Percentiles rank a stretch among this genome's conserved stretches.
phyloP scores from a whole-genome alignment of 2,329 filamentous ascomycete species.

The Sporothrix euskadiensis region DNA sequence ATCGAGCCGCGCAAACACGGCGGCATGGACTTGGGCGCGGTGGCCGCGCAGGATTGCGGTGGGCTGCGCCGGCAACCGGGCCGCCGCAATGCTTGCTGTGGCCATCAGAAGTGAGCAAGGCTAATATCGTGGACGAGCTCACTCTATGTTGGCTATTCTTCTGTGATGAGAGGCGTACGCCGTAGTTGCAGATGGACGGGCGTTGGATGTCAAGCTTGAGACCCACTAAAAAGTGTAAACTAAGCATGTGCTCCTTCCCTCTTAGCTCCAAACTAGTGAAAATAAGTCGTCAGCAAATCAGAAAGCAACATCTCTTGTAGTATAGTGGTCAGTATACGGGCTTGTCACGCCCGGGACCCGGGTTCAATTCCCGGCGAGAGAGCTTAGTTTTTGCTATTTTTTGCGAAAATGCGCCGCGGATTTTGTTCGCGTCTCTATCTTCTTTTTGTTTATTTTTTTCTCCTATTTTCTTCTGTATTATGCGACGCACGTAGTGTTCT shows the following conservation, averaged over 20 bases:
- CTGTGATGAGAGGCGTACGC: too few relatives aligned
- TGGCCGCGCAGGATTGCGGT: constrained; percentile 80
- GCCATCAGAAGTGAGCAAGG: neutral
- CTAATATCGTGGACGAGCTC: neutral
- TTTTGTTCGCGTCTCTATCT: neutral
- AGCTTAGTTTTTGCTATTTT: constrained; percentile 17
- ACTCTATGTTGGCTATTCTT: neutral
- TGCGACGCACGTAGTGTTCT: too few relatives aligned
- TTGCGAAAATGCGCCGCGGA: too few relatives aligned
- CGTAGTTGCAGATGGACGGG: neutral
- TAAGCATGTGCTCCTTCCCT: neutral
- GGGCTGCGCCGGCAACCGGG: constrained; percentile 45
- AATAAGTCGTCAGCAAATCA: constrained; percentile 7
- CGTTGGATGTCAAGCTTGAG: neutral
- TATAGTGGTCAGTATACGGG: constrained; percentile 33
- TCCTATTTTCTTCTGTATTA: too few relatives aligned
- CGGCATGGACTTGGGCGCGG: constrained; percentile 62
- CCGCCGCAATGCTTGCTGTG: constrained; percentile 21
- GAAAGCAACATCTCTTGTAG: constrained; percentile 27
- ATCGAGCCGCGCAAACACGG: constrained; percentile 29
- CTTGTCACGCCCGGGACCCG: constrained; percentile 32
- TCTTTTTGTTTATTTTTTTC: neutral
- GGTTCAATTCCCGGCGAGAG: constrained; percentile 32
- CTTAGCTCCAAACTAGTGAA: neutral
- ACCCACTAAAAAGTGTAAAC: neutral